Evolutionary conservation across 2,329 filamentous ascomycete genomes (phyloP), one percentile per base, ranked within the genome.

Genomic region (Aspergillus sp.): DNA sequence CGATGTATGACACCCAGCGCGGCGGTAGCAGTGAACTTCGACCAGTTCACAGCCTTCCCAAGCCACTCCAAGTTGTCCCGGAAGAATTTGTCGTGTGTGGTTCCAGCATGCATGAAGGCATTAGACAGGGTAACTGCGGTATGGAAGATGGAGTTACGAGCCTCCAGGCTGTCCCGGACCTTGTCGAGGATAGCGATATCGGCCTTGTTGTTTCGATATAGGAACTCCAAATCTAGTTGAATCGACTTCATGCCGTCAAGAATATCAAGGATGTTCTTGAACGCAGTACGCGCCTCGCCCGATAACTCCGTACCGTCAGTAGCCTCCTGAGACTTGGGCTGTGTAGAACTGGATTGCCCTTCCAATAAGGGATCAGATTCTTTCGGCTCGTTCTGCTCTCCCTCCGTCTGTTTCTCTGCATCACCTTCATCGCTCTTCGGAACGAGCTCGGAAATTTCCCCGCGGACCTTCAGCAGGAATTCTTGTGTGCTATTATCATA

Each of bases 401-500:
- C 65, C 16, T 71, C 66, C 24, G 72, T 67, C 33, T 69, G 55
- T 36, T 51, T 47, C 5, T 40, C 32, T 7, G 55, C 58, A 10
- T 57, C 52, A 20, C 66, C 47, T 7, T 55, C 58, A 10, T 57
- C 52, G 20, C 66, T 48, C 26, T 70, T 66, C 3, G 60, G 57
- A 5, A 63, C 45, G 31, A 64, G 53, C 8, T 72, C 69, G 0
- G 86, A 84, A 19, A 96, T 68, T 28, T 84, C 78, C 37, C 83
- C 77, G 52, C 89, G 80, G 27, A 98, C 84, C 63, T 91, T 95
- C 45, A 80, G 79, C 15, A 98, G 64, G 50, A 98, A 98, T 56
- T 96, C 91, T 51, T 98, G 91, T 0, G 91, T 96, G 46, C 91
- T 91, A 53, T 98, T 98, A 64, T 98, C 91, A 61, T 95, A 96